Evolutionary conservation across 192 early-diverging fungal species (phyloP), one percentile per base, ranked within the genome.

Genomic region (Coemansia sp.): DNA sequence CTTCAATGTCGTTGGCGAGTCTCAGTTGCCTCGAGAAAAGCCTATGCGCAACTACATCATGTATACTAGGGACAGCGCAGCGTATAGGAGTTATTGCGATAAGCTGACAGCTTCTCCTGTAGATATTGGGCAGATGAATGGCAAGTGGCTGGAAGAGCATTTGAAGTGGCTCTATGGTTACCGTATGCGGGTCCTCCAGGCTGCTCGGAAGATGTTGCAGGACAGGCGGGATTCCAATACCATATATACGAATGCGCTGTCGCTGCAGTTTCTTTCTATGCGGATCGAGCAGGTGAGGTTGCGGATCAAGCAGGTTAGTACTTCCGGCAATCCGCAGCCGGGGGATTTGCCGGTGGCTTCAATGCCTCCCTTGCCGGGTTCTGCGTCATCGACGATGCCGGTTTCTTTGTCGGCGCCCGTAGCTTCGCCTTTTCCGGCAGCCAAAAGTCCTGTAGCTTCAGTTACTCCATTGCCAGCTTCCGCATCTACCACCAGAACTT

Each of bases 201-300:
- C 6, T 7, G 39, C 13, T 5, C 53, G 53, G 2, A 7, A 9
- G 39, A 7, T 15, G 16, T 11, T 39, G 6, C 26, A 6, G 35
- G 5, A 12, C 26, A 41, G 16, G 15, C 15, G 3, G 8, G 33
- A 21, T 14, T 21, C 19, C 8, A 18, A 7, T 11, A 12, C 6
- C 13, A 14, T 30, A 0, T 39, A 41, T n/a, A 43, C 38, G 0
- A 46, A 41, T n/a, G n/a, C 18, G 0, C 12, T 3, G 15, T 46
- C 38, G 3, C 39, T 59, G 38, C 57, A 21, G 23, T 50, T 50
- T 23, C 39, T 50, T 21, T 11, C 19, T 23, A 16, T 50, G 37
- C 57, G 57, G 5, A 26, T 50, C 8, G n/a, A 21, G 16, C 47
- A 59, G 38, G 33, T 46, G 11, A 11, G 55, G 3, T 0, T 13